Conservation (phyloP, 148 eudicot species). For the Rhododendron mucronatum region DNA sequence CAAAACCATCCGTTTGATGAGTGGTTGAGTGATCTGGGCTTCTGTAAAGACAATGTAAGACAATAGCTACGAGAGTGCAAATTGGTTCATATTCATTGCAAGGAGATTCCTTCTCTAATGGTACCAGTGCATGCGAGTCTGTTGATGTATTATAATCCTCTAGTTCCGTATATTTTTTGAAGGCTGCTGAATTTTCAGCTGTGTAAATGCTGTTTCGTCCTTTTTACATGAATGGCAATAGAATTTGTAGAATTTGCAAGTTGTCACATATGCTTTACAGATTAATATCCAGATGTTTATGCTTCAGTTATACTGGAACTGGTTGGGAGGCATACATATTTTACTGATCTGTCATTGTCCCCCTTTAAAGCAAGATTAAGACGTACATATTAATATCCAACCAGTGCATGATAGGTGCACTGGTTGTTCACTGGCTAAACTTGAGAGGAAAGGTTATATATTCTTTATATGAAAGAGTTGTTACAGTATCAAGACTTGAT, state of each 20-base stretch:
- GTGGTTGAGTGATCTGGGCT: conserved; percentile 18
- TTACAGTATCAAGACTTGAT: neutral
- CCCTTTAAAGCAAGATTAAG: neutral
- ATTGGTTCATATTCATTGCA: conserved; percentile 4
- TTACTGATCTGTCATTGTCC: neutral
- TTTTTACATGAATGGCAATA: neutral
- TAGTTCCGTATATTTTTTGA: neutral
- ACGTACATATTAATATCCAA: neutral
- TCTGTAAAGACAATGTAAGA: conserved; percentile 12
- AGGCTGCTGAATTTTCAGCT: conserved; percentile 3
- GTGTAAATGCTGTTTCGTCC: neutral
- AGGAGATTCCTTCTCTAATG: conserved; percentile 14
- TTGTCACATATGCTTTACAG: neutral
- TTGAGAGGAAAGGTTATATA: neutral
- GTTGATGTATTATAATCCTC: neutral
- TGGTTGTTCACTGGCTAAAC: neutral
- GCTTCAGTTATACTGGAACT: neutral
- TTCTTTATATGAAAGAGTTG: neutral
- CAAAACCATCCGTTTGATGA: conserved; percentile 27
- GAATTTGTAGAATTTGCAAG: neutral
- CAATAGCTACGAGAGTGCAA: conserved; percentile 1
- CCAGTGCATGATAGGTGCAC: neutral
- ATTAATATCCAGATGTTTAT: neutral
- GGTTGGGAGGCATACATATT: neutral
- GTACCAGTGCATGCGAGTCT: conserved; percentile 38